These are phyloP conservation scores for Wickerhamiella bombiphila DNA, from an alignment of 805 yeast genomes.

Conservation along the genomic window DNA sequence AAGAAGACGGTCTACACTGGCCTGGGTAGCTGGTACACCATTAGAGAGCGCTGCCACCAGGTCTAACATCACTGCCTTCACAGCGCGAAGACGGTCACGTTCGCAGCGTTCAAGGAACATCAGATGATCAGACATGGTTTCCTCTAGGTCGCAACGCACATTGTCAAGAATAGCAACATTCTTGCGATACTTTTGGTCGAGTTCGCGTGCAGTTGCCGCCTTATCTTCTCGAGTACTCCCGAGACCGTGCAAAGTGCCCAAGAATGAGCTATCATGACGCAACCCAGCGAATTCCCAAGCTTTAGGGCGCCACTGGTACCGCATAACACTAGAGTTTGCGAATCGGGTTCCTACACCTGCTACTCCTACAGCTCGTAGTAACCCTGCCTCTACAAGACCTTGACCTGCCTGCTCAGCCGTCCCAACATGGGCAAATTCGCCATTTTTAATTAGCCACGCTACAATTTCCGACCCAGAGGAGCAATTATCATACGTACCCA, in stretches of 20 bases:
- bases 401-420: conserved; percentile 65
- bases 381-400: conserved; percentile 47
- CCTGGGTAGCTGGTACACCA: conserved; percentile 41
- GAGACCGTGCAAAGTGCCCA: conserved; percentile 4
- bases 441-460: conserved; percentile 40
- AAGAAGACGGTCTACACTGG: conserved; percentile 44
- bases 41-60: conserved; percentile 53
- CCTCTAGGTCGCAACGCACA: conserved; percentile 60
- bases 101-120: conserved; percentile 74
- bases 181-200: conserved; percentile 43
- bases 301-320: conserved; percentile 66
- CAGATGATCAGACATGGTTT: conserved; percentile 50
- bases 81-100: conserved; percentile 56
- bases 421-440: conserved; percentile 32
- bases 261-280: conserved; percentile 9
- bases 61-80: conserved; percentile 62
- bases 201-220: conserved; percentile 25
- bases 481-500: conserved; percentile 52
- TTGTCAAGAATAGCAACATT: conserved; percentile 47
- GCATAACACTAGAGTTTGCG: conserved; percentile 58
- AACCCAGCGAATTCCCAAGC: conserved; percentile 43
- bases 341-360: conserved; percentile 49
- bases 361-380: conserved; percentile 47
- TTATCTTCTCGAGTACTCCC: conserved; percentile 5
- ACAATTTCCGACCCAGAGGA: conserved; percentile 48